These are phyloP conservation scores for Hymenoscyphus scutula DNA, from an alignment of 2,329 filamentous ascomycete genomes.

Conservation along the genomic window DNA sequence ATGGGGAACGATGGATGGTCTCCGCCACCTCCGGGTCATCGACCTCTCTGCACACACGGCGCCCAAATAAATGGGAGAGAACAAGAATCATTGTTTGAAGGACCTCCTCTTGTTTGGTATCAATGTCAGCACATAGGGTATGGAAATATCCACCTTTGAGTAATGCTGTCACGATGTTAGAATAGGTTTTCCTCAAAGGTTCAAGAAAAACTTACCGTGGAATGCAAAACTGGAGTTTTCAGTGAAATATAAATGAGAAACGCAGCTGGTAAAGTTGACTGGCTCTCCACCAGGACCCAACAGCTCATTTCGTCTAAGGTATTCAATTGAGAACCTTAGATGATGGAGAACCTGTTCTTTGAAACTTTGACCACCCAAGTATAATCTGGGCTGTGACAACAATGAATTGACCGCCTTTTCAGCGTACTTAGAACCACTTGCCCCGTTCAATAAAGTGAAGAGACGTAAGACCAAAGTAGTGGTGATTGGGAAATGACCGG, in stretches of 20 bases:
- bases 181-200: background rate
- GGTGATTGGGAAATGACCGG: conserved; percentile 75
- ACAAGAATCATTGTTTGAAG: conserved; percentile 64
- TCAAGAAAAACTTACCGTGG: conserved; percentile 46
- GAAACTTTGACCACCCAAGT: conserved; percentile 65
- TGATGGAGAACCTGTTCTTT: conserved; percentile 72
- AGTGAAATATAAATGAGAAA: conserved; percentile 73
- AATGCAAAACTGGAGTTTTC: conserved; percentile 76
- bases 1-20: conserved; percentile 56
- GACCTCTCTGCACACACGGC: conserved; percentile 50
- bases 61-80: conserved; percentile 68
- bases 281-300: conserved; percentile 60
- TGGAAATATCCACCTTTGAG: conserved; percentile 70
- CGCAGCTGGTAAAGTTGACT: conserved; percentile 68
- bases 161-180: conserved; percentile 44
- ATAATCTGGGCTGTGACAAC: conserved; percentile 67
- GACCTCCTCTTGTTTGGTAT: conserved; percentile 47
- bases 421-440: conserved; percentile 61
- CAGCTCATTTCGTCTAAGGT: conserved; percentile 66
- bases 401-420: conserved; percentile 62
- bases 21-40: conserved; percentile 49
- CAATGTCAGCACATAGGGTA: conserved; percentile 57
- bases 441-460: conserved; percentile 64
- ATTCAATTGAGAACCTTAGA: conserved; percentile 77
- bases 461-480: conserved; percentile 69